Base-by-base conservation (phyloP, 2,329 filamentous ascomycete genomes). In the Emmonsiellopsis sp. region DNA sequence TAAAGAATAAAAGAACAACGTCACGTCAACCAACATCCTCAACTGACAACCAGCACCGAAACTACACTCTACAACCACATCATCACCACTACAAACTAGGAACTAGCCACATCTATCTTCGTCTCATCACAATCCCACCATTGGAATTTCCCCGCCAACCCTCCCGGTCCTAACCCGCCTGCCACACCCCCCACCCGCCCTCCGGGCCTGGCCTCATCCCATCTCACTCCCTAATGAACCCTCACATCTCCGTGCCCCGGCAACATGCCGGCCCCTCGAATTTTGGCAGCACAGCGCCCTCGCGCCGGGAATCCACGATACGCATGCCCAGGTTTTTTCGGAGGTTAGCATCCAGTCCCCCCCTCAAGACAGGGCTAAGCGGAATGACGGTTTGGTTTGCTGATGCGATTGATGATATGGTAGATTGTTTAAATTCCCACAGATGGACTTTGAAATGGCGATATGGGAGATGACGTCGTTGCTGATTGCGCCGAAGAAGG, bases 371-470 rank as follows among this genome's bases (percentile, higher is more conserved):
- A 62, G 47, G 60, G 52, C 8, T 10, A 20, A 13, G 26, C 9
- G 1, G 10, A 20, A 35, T n/a, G 38, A 16, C 50, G 13, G n/a
- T 30, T 20, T 5, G 13, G n/a, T 30, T 20, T 5, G 37, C 44
- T 49, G 5, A 46, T 43, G 15, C 11, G 32, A 47, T 47, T 15
- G 11, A 20, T 16, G 26, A 32, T 44, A 26, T 26, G 20, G 20
- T 50, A 78, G 77, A 54, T 71, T 86, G 49, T 85, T 86, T 76
- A 86, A 86, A 67, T 86, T 86, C 63, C 82, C 83, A 9, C 83
- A 85, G 61, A 86, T 86, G 83, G 83, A 86, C 73, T 86, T 86
- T 65, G 83, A 86, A 65, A 84, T 85, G 76, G 83, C 83, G 16
- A 79, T 85, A 60, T 86, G 83, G 83, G 83, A 86, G 67, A 86